phyloP scores from a whole-genome alignment of 2,329 filamentous ascomycete genomes.

The Harringtonia lauricola region DNA sequence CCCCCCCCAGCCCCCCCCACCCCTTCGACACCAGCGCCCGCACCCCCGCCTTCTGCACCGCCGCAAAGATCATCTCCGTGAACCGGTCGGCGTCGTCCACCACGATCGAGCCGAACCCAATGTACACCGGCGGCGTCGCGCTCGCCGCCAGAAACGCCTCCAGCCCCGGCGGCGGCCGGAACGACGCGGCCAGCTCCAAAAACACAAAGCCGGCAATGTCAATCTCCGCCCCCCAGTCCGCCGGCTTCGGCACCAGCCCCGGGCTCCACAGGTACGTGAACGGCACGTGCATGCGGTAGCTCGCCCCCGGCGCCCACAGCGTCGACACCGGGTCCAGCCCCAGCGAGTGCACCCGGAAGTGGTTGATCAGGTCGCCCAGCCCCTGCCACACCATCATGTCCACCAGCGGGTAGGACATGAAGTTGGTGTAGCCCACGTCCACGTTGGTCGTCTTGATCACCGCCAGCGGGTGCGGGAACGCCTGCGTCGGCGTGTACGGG shows the following conservation, averaged over 20 bases:
- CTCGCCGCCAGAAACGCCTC: constrained; percentile 44
- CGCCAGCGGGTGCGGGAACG: constrained; percentile 68
- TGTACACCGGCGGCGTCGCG: constrained; percentile 54
- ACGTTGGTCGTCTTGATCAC: constrained; percentile 65
- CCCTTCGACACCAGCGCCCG: constrained; percentile 64
- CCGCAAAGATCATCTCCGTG: constrained; percentile 61
- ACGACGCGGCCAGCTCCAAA: constrained; percentile 53
- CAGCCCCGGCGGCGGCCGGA: constrained; percentile 44
- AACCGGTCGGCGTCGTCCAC: constrained; percentile 60
- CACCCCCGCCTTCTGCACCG: constrained; percentile 52
- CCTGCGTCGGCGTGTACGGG: constrained; percentile 64
- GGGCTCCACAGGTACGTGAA: constrained; percentile 67
- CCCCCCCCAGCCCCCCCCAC: constrained; percentile 60
- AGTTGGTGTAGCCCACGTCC: constrained; percentile 64
- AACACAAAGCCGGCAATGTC: constrained; percentile 73
- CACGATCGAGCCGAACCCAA: constrained; percentile 68
- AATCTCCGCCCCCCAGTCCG: constrained; percentile 58
- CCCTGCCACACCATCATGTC: constrained; percentile 92
- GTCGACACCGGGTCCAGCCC: constrained; percentile 64
- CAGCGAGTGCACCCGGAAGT: constrained; percentile 58
- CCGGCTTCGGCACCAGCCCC: constrained; percentile 52
- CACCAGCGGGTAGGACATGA: constrained; percentile 69
- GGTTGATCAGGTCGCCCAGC: constrained; percentile 66
- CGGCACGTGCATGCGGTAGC: constrained; percentile 63
- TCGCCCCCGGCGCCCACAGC: constrained; percentile 64